Evolutionary conservation across 2,329 filamentous ascomycete genomes (phyloP).

Genomic region (Colletotrichum nymphaeae): DNA sequence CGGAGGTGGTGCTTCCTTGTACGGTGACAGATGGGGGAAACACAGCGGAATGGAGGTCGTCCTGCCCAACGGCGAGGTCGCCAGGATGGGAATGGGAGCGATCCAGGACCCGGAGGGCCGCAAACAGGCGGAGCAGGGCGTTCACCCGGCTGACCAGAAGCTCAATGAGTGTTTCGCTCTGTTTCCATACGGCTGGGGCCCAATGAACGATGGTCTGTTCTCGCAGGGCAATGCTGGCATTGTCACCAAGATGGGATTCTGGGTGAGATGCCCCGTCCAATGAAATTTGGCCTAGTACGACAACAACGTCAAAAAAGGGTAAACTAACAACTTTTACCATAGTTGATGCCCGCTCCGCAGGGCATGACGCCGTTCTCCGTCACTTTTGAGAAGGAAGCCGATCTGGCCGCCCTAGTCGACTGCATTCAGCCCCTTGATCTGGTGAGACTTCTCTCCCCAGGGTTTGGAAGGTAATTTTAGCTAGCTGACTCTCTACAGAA

Average conservation of each 20-base stretch:
- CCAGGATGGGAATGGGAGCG: constrained; percentile 61
- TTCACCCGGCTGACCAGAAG: constrained; percentile 44
- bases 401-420: constrained; percentile 10
- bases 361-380: constrained; percentile 27
- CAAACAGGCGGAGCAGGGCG: constrained; percentile 42
- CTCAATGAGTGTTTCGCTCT: constrained; percentile 44
- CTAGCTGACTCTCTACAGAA: not conserved
- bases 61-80: constrained; percentile 55
- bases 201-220: constrained; percentile 58
- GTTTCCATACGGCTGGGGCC: constrained; percentile 53
- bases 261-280: constrained; percentile 8
- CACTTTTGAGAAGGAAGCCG: constrained; percentile 23
- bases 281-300: no score
- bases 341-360: constrained; percentile 26
- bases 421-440: constrained; percentile 18
- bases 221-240: constrained; percentile 63
- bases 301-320: no score
- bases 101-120: constrained; percentile 47
- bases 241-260: constrained; percentile 65
- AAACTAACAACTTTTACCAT: not conserved
- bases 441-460: not conserved
- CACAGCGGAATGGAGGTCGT: constrained; percentile 58
- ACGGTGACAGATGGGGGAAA: constrained; percentile 42
- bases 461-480: no score
- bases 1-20: constrained; percentile 58